A percentile compares a stretch with the other conserved stretches of the same genome.
Conservation (phyloP, 2,329 filamentous ascomycete genomes). For the Ceratocystiopsis brevicomis region DNA sequence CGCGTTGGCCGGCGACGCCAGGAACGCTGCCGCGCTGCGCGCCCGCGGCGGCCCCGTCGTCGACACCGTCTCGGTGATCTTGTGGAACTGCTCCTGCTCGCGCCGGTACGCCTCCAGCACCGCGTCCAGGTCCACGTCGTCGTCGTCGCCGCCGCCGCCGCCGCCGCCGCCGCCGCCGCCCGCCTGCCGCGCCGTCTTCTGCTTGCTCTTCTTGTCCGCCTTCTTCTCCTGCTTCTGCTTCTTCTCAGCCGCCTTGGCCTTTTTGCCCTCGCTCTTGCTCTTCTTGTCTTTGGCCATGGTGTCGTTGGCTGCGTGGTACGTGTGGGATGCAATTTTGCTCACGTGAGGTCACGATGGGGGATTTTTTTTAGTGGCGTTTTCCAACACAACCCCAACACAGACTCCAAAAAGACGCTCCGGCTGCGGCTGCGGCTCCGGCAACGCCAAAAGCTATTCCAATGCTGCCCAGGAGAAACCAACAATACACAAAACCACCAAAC, state of each 20-base stretch:
- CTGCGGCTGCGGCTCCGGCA: too few relatives aligned
- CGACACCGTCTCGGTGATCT: conserved; percentile 65
- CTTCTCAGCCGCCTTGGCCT: conserved; percentile 38
- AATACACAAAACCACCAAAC: too few relatives aligned
- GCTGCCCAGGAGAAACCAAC: too few relatives aligned
- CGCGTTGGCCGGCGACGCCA: conserved; percentile 68
- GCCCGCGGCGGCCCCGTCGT: conserved; percentile 50
- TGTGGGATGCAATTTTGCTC: too few relatives aligned
- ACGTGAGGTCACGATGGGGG: too few relatives aligned
- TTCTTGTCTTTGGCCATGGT: conserved; percentile 28
- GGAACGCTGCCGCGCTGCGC: conserved; percentile 60
- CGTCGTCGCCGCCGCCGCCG: conserved; percentile 36
- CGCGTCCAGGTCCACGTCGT: conserved; percentile 82
- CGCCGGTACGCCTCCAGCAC: conserved; percentile 86
- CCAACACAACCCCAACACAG: too few relatives aligned
- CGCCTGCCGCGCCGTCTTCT: conserved; percentile 43
- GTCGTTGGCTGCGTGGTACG: not conserved
- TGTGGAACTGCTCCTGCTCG: conserved; percentile 83
- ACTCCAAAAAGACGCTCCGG: too few relatives aligned
- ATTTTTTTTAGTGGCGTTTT: too few relatives aligned
- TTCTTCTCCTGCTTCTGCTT: conserved; percentile 74
- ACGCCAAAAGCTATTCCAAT: too few relatives aligned
- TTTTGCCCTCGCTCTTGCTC: conserved; percentile 22
- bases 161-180: conserved; percentile 35
- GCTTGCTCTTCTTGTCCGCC: conserved; percentile 67